Evolutionary conservation across 106 monocot species (phyloP).

Genomic region (Posidonia australis): DNA sequence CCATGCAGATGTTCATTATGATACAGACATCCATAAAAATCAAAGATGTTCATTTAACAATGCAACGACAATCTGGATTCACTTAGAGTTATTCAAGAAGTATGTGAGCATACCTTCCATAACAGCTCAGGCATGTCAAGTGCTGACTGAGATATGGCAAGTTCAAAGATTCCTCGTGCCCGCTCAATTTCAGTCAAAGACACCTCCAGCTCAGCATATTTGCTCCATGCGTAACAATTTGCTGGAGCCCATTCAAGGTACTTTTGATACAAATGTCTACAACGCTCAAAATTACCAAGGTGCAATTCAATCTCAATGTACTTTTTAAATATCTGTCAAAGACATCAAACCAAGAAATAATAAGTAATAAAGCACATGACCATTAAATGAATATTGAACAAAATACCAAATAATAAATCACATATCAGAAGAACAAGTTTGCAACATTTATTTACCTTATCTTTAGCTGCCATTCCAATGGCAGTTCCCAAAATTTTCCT

Average conservation of each 20-base stretch:
- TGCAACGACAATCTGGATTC: background rate
- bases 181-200: conserved; percentile 80
- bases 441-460: conserved; percentile 42
- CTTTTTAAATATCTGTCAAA: conserved; percentile 70
- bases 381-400: background rate
- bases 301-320: conserved; percentile 88
- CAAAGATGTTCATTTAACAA: too few relatives aligned
- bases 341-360: background rate
- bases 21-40: too few relatives aligned
- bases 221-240: conserved; percentile 97
- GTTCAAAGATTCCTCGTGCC: conserved; percentile 67
- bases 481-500: conserved; percentile 79
- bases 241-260: conserved; percentile 87
- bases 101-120: conserved; percentile 63
- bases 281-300: conserved; percentile 71
- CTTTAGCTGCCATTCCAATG: conserved; percentile 92
- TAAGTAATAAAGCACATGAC: background rate
- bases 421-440: background rate
- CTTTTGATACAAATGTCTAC: conserved; percentile 75
- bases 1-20: too few relatives aligned
- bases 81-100: background rate
- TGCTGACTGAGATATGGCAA: conserved; percentile 79
- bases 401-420: background rate
- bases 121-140: conserved; percentile 91
- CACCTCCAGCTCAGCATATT: conserved; percentile 85